Conservation (phyloP, 768 basidiomycete species). For the Dendrothele bispora region DNA sequence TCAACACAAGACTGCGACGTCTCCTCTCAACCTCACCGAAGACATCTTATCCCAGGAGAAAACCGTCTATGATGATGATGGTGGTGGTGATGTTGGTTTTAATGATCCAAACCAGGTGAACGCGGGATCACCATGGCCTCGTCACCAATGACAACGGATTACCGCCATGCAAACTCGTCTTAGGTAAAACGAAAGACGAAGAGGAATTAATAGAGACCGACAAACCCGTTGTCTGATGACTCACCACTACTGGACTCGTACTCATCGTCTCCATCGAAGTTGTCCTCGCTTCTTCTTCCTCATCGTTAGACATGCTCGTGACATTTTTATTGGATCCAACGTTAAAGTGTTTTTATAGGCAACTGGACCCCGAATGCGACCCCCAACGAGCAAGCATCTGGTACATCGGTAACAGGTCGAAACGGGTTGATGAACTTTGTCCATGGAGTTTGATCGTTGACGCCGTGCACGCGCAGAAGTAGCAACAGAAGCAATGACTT, state of each 20-base stretch:
- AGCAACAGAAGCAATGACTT: background rate
- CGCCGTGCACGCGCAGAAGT: background rate
- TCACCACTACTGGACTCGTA: background rate
- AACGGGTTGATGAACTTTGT: background rate
- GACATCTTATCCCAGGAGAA: too few relatives aligned
- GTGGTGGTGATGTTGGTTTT: too few relatives aligned
- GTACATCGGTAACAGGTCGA: conserved; percentile 3
- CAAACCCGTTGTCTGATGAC: conserved; percentile 1
- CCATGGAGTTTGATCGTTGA: background rate
- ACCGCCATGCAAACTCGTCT: too few relatives aligned
- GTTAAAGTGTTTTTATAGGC: background rate
- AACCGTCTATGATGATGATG: too few relatives aligned
- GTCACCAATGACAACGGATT: background rate
- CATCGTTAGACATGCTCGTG: conserved; percentile 4
- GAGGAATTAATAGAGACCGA: conserved; percentile 4
- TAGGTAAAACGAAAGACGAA: conserved; percentile 4
- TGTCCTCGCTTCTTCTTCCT: conserved; percentile 5
- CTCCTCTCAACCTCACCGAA: background rate
- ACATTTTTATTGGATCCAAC: conserved; percentile 1
- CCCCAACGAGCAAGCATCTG: conserved; percentile 3
- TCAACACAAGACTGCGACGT: background rate
- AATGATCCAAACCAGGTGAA: background rate
- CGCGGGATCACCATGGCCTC: conserved; percentile 1
- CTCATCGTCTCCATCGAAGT: background rate
- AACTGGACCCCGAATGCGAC: background rate